These are phyloP conservation scores for Corylus heterophylla DNA, from an alignment of 306 rosid species.

Conservation along the genomic window DNA sequence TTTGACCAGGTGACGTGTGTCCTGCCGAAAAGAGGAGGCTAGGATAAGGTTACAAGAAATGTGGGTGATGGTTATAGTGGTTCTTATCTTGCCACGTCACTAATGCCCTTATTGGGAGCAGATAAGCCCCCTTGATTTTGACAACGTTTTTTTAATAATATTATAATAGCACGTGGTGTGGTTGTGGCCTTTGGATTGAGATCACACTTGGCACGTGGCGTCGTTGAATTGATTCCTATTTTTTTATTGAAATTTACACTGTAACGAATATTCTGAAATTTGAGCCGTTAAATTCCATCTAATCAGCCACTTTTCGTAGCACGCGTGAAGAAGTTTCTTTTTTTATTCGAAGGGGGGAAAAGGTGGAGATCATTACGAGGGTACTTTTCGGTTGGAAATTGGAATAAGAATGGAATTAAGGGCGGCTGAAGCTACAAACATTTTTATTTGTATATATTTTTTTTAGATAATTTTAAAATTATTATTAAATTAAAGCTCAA, in stretches of 20 bases:
- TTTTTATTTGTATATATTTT: no score
- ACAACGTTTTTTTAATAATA: background rate
- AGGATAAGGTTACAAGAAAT: constrained; percentile 49
- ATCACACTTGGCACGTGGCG: constrained; percentile 25
- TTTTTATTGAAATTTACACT: background rate
- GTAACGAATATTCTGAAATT: background rate
- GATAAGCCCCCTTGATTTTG: background rate
- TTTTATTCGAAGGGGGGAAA: no score
- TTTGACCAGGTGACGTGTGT: constrained; percentile 57
- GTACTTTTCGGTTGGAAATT: no score
- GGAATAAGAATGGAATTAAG: no score
- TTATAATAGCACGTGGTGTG: background rate
- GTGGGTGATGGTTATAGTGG: constrained; percentile 33
- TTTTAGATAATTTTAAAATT: no score
- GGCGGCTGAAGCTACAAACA: no score
- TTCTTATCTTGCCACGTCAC: constrained; percentile 44
- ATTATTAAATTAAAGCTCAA: no score
- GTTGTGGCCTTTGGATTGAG: background rate
- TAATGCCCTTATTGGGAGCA: background rate
- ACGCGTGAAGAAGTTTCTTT: background rate
- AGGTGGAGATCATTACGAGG: no score
- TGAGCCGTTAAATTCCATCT: background rate
- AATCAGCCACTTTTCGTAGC: background rate
- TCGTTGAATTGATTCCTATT: no score
- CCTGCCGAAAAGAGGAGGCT: constrained; percentile 30